phyloP scores from a whole-genome alignment of 164 flowering plant genomes.

The Umbellularia californica region DNA sequence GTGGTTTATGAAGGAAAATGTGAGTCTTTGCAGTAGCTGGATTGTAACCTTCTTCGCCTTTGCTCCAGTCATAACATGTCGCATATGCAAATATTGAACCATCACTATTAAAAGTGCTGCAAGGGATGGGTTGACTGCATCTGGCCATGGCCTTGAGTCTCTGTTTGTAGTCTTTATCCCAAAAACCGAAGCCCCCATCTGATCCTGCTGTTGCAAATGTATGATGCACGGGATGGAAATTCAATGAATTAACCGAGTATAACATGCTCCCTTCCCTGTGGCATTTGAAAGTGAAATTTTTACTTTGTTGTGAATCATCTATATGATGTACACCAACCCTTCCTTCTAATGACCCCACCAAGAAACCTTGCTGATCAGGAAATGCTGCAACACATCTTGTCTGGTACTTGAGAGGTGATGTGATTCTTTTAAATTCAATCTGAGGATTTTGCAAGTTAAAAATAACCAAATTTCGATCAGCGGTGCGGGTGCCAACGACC shows the following conservation, averaged over 20 bases:
- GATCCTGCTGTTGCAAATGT: conserved; percentile 98
- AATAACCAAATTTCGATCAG: not conserved
- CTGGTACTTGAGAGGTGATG: conserved; percentile 90
- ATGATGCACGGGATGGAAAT: conserved; percentile 46
- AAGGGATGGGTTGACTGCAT: not conserved
- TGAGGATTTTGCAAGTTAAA: conserved; percentile 16
- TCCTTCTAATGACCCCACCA: conserved; percentile 98
- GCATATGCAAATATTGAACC: not conserved
- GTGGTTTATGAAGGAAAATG: conserved; percentile 59
- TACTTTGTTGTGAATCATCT: conserved; percentile 73
- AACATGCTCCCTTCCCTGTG: conserved; percentile 87
- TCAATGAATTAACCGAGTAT: conserved; percentile 42
- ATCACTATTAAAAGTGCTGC: not conserved
- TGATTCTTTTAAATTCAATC: conserved; percentile 83
- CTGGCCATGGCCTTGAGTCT: conserved; percentile 65
- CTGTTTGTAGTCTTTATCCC: conserved; percentile 99
- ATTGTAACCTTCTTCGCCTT: conserved; percentile 84
- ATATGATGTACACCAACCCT: conserved; percentile 96
- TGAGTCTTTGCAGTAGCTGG: conserved; percentile 61
- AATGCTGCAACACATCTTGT: conserved; percentile 53
- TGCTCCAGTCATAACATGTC: conserved; percentile 78
- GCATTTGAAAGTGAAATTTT: conserved; percentile 96
- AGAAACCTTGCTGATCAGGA: too few species aligned
- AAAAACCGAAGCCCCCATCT: conserved; percentile 93
- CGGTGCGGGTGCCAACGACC: conserved; percentile 97